These are phyloP conservation scores for Pseudozyma tsukubaensis DNA, from an alignment of 1,284 basidiomycete species.

Conservation along the genomic window DNA sequence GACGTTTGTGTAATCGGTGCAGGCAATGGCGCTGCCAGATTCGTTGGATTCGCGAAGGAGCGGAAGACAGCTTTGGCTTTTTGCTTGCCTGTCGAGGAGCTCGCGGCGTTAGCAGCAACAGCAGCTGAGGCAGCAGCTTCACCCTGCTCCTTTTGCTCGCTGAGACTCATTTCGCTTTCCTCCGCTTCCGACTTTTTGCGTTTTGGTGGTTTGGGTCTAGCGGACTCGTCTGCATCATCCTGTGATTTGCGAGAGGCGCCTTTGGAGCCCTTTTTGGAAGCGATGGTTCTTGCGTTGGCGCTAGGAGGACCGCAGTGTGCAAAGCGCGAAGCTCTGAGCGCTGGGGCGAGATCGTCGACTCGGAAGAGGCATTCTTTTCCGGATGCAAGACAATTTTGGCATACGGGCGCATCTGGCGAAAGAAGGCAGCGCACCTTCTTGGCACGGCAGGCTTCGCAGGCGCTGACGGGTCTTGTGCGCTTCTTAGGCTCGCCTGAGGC, in stretches of 20 bases:
- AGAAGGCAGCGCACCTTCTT: slow-evolving; percentile 64
- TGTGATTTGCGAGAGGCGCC: slow-evolving; percentile 24
- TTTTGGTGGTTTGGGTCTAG: slow-evolving; percentile 23
- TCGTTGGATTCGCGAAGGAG: slow-evolving; percentile 58
- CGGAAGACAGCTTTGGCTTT: slow-evolving; percentile 61
- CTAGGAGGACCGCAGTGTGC: slow-evolving; percentile 53
- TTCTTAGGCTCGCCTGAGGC: slow-evolving; percentile 51
- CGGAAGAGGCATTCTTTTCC: slow-evolving; percentile 63
- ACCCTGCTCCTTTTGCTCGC: slow-evolving; percentile 10
- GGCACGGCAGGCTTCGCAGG: slow-evolving; percentile 60
- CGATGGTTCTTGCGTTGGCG: slow-evolving; percentile 47
- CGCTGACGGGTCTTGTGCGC: slow-evolving; percentile 60
- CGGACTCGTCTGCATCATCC: slow-evolving; percentile 15
- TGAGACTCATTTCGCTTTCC: slow-evolving; percentile 3
- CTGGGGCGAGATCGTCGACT: slow-evolving; percentile 60
- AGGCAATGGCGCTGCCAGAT: slow-evolving; percentile 52
- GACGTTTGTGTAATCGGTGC: slow-evolving; percentile 17
- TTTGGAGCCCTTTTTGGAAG: slow-evolving; percentile 44
- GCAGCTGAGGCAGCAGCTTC: not conserved
- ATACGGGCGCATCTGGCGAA: slow-evolving; percentile 55
- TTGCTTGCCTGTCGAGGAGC: slow-evolving; percentile 21
- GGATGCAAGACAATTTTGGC: slow-evolving; percentile 56
- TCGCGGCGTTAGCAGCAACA: not conserved
- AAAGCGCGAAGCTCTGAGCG: slow-evolving; percentile 57
- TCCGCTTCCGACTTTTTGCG: slow-evolving; percentile 37